Base-by-base conservation (phyloP, 257 asterid species). In the Solanum arcanum region DNA sequence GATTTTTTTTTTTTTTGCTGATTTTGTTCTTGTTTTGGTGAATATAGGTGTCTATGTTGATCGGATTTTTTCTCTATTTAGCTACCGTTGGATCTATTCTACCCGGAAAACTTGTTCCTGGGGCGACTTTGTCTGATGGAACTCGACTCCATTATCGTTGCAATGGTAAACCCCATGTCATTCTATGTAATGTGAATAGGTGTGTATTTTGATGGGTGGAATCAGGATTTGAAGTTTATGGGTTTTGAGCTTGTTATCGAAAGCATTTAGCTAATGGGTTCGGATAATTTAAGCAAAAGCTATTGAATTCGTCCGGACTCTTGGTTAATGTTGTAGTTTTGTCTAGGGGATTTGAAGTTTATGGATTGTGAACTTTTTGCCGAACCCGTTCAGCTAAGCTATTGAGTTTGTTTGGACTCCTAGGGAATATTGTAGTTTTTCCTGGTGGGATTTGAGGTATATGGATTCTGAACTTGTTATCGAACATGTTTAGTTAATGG, bases 141-240 rank as follows among this genome's bases (percentile, higher is more conserved):
- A 90, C 96, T 90, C 95, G 97, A 42, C 96, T 95, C 66, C 92
- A 92, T 73, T 96, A 97, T 91, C 95, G 94, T 14, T 95, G 98
- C 93, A 96, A 95, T 87, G 98, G 99, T 95, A 86, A 39, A 16
- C n/a, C 14, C 6, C 20, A 8, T 70, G 21, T 23, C 9, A 47
- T 27, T 25, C 68, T 10, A 27, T 47, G 59, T 46, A 18, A 49
- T 81, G 44, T 49, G 6, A 14, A 29, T 47, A 18, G 27, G 6
- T 78, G 42, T 46, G 11, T 80, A 18, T 27, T 47, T 49, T 39
- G 82, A 74, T 0, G 10, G 0, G 31, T 6, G 1, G 49, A 21
- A 16, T 6, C 5, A 78, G 2, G 16, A 16, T 46, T 27, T 46
- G 18, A 15, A 46, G 27, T 15, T 78, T 25, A 1, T 46, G 84